Evolutionary conservation across 2,329 filamentous ascomycete species (phyloP).

Genomic region (Fusarium sp.): DNA sequence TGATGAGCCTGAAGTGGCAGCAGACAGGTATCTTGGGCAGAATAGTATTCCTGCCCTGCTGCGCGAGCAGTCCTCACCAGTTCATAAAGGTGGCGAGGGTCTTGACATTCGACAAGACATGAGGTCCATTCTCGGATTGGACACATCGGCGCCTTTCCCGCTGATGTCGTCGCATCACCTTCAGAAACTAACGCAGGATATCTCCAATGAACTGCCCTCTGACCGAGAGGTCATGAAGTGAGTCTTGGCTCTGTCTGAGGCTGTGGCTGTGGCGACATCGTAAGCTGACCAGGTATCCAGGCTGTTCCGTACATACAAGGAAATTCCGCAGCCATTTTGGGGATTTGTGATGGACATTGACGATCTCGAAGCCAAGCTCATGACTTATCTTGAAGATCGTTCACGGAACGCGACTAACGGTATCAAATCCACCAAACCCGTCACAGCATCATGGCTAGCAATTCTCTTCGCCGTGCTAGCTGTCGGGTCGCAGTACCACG

Average conservation of each 20-base stretch:
- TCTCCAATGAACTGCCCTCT: slow-evolving; percentile 71
- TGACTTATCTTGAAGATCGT: slow-evolving; percentile 74
- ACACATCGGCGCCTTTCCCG: slow-evolving; percentile 75
- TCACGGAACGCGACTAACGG: slow-evolving; percentile 66
- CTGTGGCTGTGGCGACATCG: background rate
- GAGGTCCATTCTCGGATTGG: slow-evolving; percentile 74
- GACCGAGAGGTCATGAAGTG: slow-evolving; percentile 77
- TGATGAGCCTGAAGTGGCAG: slow-evolving; percentile 68
- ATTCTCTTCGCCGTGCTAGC: slow-evolving; percentile 75
- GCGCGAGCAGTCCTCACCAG: slow-evolving; percentile 69
- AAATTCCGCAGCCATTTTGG: slow-evolving; percentile 77
- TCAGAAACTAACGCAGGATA: slow-evolving; percentile 70
- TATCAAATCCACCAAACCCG: slow-evolving; percentile 61
- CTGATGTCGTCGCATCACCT: slow-evolving; percentile 75
- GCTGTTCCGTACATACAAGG: slow-evolving; percentile 75
- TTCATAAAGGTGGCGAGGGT: slow-evolving; percentile 64
- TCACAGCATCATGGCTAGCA: slow-evolving; percentile 75
- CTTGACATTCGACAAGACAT: slow-evolving; percentile 74
- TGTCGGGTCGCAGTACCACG: slow-evolving; percentile 75
- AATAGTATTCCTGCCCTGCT: slow-evolving; percentile 77
- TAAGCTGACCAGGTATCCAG: slow-evolving; percentile 53
- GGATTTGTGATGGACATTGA: slow-evolving; percentile 76
- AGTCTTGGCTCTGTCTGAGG: slow-evolving; percentile 50
- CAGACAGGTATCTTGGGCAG: slow-evolving; percentile 73
- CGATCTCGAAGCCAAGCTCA: slow-evolving; percentile 73